Base-by-base conservation (phyloP, 108 stramenopile genomes). In the Skeletonema menzelii region DNA sequence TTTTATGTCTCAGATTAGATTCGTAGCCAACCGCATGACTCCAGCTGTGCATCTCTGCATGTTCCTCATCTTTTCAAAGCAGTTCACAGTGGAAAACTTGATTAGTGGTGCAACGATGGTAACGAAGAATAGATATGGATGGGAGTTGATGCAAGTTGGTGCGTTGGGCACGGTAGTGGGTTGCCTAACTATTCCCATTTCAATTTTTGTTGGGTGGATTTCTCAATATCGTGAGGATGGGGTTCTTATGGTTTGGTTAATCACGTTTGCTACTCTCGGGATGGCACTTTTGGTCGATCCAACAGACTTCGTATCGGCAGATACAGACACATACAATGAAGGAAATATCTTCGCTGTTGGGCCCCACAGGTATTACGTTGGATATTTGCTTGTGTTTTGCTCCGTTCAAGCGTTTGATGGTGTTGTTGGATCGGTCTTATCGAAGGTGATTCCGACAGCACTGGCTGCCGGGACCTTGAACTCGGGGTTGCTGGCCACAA, bases 391-490 rank as follows among this genome's bases (percentile, higher is more conserved):
- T n/a, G 65, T 82, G 0, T 92, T 88, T 76, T 75, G 86, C 53
- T 76, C 85, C 2, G 71, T 92, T 26, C 87, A 88, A 66, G 69
- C 86, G 20, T 87, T 88, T 65, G 88, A 91, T 71, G 88, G 94
- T 20, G 91, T 97, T 3, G 85, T 95, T 53, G 94, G 94, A 56
- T 89, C 90, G 26, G 73, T 89, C 10, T 73, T 96, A 56, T 84
- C 84, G 34, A 96, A 96, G 70, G 77, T 96, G n/a, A 89, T 97
- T 22, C 89, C 94, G 2, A 88, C 88, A 0, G 83, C 90, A 27
- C 73, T 97, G 26, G 96, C 97, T 14, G 77, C 86, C 10, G 97
- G 96, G 17, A 96, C 95, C 27, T 89, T 96, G 63, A 93, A 96
- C 65, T 84, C 85, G 35, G 95, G 92, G 30, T 69, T 93, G 28